phyloP scores from a whole-genome alignment of 306 rosid genomes.

The Vachellia collinsii region DNA sequence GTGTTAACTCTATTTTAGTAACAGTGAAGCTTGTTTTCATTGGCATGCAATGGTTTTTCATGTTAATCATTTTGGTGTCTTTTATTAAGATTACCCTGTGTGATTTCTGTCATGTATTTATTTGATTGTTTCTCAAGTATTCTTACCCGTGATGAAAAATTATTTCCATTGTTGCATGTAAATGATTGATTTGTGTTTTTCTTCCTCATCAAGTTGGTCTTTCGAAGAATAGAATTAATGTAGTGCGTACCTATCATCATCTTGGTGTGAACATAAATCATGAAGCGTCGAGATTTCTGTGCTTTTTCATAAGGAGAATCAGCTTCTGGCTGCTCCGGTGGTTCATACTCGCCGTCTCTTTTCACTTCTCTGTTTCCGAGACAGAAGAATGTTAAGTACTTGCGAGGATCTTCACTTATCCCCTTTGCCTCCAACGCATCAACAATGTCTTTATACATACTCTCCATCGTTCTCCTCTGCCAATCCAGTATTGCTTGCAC shows the following conservation, averaged over 20 bases:
- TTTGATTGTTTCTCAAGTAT: too few relatives aligned
- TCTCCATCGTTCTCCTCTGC: conserved; percentile 41
- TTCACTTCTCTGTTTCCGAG: conserved; percentile 78
- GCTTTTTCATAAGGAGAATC: conserved; percentile 62
- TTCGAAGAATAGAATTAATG: not conserved
- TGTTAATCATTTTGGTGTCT: too few relatives aligned
- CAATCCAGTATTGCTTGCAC: too few relatives aligned
- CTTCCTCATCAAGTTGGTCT: too few relatives aligned
- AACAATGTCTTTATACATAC: conserved; percentile 64
- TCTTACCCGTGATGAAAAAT: too few relatives aligned
- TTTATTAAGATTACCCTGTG: too few relatives aligned
- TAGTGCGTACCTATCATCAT: conserved; percentile 65
- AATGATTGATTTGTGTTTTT: too few relatives aligned
- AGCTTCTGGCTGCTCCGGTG: conserved; percentile 56
- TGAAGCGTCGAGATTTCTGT: conserved; percentile 37
- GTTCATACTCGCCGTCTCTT: conserved; percentile 65
- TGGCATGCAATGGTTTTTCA: too few relatives aligned
- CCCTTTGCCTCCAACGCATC: conserved; percentile 63
- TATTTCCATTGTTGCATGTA: not conserved
- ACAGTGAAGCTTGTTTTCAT: too few relatives aligned
- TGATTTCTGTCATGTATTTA: too few relatives aligned
- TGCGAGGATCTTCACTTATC: conserved; percentile 62
- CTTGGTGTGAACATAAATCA: conserved; percentile 61
- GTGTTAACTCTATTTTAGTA: too few relatives aligned
- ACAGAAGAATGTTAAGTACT: conserved; percentile 77